These are phyloP conservation scores for Zoysia matrella DNA, from an alignment of 202 grass and related monocot species.

Conservation along the genomic window DNA sequence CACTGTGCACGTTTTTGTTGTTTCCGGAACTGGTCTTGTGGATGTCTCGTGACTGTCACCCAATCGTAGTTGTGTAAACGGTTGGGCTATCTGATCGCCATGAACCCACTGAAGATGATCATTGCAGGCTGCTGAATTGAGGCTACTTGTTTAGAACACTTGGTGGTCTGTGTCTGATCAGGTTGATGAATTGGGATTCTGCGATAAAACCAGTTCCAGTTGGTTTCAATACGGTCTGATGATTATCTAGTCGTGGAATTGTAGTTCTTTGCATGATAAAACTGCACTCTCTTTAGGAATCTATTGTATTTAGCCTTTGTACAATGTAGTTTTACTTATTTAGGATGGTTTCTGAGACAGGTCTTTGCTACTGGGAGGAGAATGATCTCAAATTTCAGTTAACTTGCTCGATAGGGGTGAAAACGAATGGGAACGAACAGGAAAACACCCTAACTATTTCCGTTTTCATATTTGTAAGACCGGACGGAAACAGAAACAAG, in stretches of 20 bases:
- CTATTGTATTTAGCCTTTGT: neutral
- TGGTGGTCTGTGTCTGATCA: neutral
- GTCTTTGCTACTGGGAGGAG: neutral
- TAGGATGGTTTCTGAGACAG: neutral
- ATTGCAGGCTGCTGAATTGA: neutral
- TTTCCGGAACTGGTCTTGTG: neutral
- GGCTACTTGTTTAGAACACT: neutral
- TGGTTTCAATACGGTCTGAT: neutral
- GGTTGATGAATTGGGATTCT: conserved; percentile 2
- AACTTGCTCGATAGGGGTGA: neutral
- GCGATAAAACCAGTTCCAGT: neutral
- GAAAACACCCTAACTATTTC: no score
- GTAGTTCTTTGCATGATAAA: conserved; percentile 2
- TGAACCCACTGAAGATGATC: neutral
- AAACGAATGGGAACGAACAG: no score
- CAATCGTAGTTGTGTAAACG: neutral
- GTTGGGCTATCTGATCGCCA: neutral
- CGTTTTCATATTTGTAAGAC: no score
- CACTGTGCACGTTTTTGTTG: neutral
- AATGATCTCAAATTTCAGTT: neutral
- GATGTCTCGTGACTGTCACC: neutral
- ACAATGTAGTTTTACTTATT: neutral
- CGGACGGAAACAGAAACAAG: no score
- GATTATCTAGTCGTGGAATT: conserved; percentile 7
- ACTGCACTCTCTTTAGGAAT: neutral